These are phyloP conservation scores for Hymenoscyphus occultus DNA, from an alignment of 2,329 filamentous ascomycete species.

Conservation along the genomic window DNA sequence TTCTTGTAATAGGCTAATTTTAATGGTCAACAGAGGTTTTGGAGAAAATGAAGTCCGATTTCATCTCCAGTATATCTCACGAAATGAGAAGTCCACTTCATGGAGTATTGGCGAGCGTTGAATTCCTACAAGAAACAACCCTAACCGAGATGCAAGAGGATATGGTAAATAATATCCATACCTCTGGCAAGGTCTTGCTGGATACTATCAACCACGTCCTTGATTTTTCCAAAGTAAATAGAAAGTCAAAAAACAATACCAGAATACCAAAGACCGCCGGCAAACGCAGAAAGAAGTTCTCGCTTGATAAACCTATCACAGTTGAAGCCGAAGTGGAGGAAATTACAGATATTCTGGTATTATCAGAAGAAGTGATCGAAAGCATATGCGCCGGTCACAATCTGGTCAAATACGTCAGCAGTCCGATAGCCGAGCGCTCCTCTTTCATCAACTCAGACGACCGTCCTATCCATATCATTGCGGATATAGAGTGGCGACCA, in stretches of 20 bases:
- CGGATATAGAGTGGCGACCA: constrained; percentile 49
- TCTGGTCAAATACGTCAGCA: constrained; percentile 27
- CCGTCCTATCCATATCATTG: constrained; percentile 43
- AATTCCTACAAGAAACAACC: constrained; percentile 51
- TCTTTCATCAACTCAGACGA: constrained; percentile 17
- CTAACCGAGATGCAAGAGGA: constrained; percentile 47
- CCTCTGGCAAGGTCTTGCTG: constrained; percentile 49
- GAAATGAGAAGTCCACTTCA: constrained; percentile 60
- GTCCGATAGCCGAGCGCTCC: constrained; percentile 25
- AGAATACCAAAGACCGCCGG: constrained; percentile 20
- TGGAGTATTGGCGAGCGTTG: constrained; percentile 53
- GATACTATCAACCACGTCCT: constrained; percentile 54
- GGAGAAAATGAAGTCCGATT: constrained; percentile 44
- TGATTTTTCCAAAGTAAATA: constrained; percentile 55
- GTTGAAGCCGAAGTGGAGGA: constrained; percentile 23
- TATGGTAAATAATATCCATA: constrained; percentile 47
- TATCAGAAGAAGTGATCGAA: constrained; percentile 36
- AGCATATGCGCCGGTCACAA: constrained; percentile 33
- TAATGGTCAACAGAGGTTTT: constrained; percentile 22
- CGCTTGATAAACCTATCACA: constrained; percentile 14
- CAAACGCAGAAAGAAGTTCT: constrained; percentile 14
- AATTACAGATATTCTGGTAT: constrained; percentile 29
- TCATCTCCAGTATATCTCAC: constrained; percentile 59
- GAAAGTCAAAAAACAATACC: constrained; percentile 27
- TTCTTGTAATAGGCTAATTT: not conserved